Evolutionary conservation across 2,329 filamentous ascomycete genomes (phyloP), one percentile per base, ranked within the genome.

Genomic region (Fusarium citri): DNA sequence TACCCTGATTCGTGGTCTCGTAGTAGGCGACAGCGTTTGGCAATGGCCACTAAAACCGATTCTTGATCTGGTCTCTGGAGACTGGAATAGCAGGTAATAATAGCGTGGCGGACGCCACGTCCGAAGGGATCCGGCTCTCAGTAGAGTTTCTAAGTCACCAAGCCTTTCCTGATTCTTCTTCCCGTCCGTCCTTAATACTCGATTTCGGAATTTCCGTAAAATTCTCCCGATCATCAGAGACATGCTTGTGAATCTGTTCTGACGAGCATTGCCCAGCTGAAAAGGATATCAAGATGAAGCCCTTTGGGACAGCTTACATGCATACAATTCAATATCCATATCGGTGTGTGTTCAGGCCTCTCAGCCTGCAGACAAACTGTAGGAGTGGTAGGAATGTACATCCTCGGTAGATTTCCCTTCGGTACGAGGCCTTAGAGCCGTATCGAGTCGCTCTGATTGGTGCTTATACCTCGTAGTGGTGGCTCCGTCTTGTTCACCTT

Each of bases 401-500:
- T 66, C 56, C 73, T 74, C 73, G 73, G 73, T 57, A 75, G 71
- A 73, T 74, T 72, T 59, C 65, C 72, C 55, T 71, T 72, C 64
- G 43, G 67, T 63, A 62, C 72, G 66, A 67, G 59, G 49, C 41
- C 43, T 59, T 55, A 71, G 68, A 74, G 69, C 64, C 64, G 55
- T 77, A 77, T 76, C 74, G 69, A 68, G 59, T 31, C 59, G 48
- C 26, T 48, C 20, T 79, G 76, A 79, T 79, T 79, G 78, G 78
- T 69, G 75, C 68, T 66, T 61, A 47, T 66, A 58, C 53, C 70
- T 64, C 70, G 69, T 68, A 70, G 69, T 74, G 76, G 77, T 78
- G 77, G 72, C 73, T 75, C 72, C 69, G 66, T 62, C 61, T 68
- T 75, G 74, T 76, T 71, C 76, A 80, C 78, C 78, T 80, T 80